Conservation (phyloP, 2,329 filamentous ascomycete species). For the Epichloe sp. region DNA sequence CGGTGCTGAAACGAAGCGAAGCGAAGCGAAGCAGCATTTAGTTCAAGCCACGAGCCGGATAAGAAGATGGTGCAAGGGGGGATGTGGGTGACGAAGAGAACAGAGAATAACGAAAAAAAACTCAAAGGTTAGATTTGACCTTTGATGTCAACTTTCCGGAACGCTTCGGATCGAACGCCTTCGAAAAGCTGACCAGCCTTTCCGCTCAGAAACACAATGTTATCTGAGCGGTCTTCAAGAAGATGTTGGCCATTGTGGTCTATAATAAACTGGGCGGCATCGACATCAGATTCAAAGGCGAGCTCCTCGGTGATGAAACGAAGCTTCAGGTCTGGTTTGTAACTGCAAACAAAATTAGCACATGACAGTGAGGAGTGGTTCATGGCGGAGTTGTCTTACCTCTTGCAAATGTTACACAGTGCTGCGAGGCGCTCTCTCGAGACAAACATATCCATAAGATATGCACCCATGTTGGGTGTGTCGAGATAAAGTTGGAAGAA, state of each 20-base stretch:
- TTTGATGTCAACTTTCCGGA: conserved; percentile 88
- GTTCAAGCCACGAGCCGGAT: background rate
- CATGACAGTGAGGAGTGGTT: no score
- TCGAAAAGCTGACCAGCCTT: conserved; percentile 68
- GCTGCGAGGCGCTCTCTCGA: conserved; percentile 83
- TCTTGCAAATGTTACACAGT: conserved; percentile 83
- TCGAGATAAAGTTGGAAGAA: conserved; percentile 95
- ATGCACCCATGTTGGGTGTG: conserved; percentile 92
- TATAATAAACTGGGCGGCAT: conserved; percentile 82
- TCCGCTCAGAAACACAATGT: conserved; percentile 58
- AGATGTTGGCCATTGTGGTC: conserved; percentile 64
- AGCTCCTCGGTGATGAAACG: conserved; percentile 93
- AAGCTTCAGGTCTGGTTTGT: conserved; percentile 80
- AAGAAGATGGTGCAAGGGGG: background rate
- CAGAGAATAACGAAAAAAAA: background rate
- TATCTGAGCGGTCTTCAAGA: conserved; percentile 63
- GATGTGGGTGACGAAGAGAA: background rate
- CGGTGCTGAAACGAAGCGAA: background rate
- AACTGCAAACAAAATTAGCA: conserved; percentile 39
- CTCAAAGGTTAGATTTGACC: conserved; percentile 63
- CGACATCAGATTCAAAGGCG: conserved; percentile 83
- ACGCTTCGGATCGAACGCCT: conserved; percentile 55
- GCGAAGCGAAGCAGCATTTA: background rate
- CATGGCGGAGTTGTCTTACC: conserved; percentile 36
- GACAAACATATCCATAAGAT: conserved; percentile 99